phyloP scores from a whole-genome alignment of 208 protist genomes.

The Leishmania braziliensis region DNA sequence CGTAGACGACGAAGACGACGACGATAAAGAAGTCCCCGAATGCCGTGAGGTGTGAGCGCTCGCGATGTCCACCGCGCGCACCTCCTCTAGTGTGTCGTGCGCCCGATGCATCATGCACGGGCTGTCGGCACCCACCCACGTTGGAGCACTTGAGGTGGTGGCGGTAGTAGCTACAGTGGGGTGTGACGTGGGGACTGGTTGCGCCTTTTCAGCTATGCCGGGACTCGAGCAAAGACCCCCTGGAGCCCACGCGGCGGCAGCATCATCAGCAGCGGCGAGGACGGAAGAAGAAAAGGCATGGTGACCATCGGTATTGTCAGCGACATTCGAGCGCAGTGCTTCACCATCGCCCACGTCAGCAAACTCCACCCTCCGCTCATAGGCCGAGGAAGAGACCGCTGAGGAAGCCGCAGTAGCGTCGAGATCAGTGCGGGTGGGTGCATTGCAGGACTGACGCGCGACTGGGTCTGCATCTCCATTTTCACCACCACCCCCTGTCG shows the following conservation, averaged over 20 bases:
- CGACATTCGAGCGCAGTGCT: not conserved
- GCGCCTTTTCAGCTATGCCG: not conserved
- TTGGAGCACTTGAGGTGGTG: not conserved
- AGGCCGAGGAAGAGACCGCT: not conserved
- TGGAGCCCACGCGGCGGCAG: not conserved
- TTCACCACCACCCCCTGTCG: not conserved
- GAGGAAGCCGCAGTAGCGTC: not conserved
- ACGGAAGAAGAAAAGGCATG: not conserved
- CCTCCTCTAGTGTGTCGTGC: not conserved
- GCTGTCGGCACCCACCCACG: not conserved
- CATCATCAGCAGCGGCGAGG: not conserved
- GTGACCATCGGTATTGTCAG: not conserved
- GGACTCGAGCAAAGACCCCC: not conserved
- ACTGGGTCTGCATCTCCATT: not conserved
- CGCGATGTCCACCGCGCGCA: not conserved
- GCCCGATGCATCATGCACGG: not conserved
- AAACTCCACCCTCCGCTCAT: not conserved
- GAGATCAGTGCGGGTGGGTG: not conserved
- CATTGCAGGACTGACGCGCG: not conserved
- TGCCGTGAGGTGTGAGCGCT: not conserved
- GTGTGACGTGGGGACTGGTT: not conserved
- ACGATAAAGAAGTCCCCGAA: not conserved
- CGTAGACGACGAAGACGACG: slow-evolving; percentile 2
- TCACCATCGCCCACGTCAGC: not conserved
- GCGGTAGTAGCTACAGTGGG: not conserved